These are phyloP conservation scores for Phascolomyces articulosus DNA, from an alignment of 371 early-diverging fungal genomes.

Conservation along the genomic window DNA sequence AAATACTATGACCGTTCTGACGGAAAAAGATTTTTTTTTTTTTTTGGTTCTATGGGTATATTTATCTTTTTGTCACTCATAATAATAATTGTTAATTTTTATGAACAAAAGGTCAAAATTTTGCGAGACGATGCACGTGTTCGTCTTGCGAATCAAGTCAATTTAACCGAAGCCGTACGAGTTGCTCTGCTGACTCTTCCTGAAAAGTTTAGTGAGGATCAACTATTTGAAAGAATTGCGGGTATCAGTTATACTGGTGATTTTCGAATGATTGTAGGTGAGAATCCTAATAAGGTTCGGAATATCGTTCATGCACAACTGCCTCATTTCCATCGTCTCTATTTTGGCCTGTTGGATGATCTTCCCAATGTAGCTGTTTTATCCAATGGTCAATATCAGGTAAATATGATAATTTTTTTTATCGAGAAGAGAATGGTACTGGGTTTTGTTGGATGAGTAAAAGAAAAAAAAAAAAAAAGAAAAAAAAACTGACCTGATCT, in stretches of 20 bases:
- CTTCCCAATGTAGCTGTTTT: constrained; percentile 74
- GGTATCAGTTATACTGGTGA: constrained; percentile 92
- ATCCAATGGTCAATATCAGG: constrained; percentile 57
- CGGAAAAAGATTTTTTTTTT: background rate
- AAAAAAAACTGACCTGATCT: background rate
- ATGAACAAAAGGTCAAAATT: constrained; percentile 66
- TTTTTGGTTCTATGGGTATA: no score
- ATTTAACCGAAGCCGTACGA: constrained; percentile 85
- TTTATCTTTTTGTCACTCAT: background rate
- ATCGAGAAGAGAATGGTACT: no score
- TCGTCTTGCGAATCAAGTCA: constrained; percentile 83
- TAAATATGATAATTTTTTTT: constrained; percentile 8
- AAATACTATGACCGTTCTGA: constrained; percentile 17
- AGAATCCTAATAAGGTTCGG: constrained; percentile 92
- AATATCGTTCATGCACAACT: constrained; percentile 91
- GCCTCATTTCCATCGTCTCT: constrained; percentile 78
- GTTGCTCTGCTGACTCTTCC: constrained; percentile 87
- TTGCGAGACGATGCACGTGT: constrained; percentile 89
- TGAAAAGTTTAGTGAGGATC: constrained; percentile 76
- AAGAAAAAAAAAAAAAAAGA: no score
- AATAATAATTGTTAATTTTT: background rate
- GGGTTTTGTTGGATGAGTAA: no score
- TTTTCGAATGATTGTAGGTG: constrained; percentile 90
- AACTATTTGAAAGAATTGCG: constrained; percentile 85
- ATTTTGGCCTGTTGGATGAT: constrained; percentile 79